These are phyloP conservation scores for Collariella sp. DNA, from an alignment of 495 filamentous ascomycete species.

Conservation along the genomic window DNA sequence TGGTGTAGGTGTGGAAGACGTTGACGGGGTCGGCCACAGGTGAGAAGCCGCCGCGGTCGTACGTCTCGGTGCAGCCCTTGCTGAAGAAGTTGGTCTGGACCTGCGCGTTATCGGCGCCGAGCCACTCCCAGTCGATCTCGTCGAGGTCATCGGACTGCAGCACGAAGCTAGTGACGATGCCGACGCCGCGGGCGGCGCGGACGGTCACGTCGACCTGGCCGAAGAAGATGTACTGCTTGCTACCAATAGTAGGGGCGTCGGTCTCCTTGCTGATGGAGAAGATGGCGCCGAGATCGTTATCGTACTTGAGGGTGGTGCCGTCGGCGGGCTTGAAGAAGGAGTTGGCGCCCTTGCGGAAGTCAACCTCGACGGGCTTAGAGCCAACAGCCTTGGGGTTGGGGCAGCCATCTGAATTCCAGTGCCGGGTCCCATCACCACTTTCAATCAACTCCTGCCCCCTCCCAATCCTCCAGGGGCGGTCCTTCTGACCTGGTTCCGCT, in stretches of 20 bases:
- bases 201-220: constrained; percentile 61
- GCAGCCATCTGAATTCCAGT: constrained; percentile 39
- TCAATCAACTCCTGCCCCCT: constrained; percentile 9
- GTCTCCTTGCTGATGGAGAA: constrained; percentile 68
- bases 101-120: constrained; percentile 52
- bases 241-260: constrained; percentile 67
- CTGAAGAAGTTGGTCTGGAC: constrained; percentile 94
- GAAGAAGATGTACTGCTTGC: constrained; percentile 69
- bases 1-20: constrained; percentile 73
- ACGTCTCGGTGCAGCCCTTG: constrained; percentile 71
- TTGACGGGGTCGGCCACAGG: constrained; percentile 51
- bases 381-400: constrained; percentile 67
- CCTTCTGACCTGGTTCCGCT: background rate
- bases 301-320: constrained; percentile 52
- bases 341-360: constrained; percentile 64
- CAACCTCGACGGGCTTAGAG: constrained; percentile 50
- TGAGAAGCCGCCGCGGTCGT: constrained; percentile 66
- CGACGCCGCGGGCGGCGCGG: constrained; percentile 56
- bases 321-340: constrained; percentile 57
- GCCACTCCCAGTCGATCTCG: constrained; percentile 92
- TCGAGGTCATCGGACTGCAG: constrained; percentile 87
- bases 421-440: constrained; percentile 5
- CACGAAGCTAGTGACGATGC: constrained; percentile 77
- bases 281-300: constrained; percentile 57
- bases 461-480: no score